Conservation (phyloP, 257 asterid species). For the Salvia miltiorrhiza region DNA sequence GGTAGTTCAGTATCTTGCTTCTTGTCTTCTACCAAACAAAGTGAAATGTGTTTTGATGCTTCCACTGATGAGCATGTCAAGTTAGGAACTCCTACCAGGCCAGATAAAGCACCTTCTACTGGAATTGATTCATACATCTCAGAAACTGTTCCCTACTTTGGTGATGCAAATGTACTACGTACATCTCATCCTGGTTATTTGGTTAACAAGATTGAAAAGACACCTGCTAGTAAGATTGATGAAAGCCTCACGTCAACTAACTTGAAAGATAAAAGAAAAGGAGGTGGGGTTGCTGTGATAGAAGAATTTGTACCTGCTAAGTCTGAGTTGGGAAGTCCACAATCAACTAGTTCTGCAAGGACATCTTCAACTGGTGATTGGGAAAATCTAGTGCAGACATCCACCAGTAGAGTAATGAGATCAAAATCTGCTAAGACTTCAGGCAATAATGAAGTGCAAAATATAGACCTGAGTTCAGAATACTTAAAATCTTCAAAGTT, state of each 20-base stretch:
- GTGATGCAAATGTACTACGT: constrained; percentile 23
- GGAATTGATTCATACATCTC: constrained; percentile 18
- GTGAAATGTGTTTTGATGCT: constrained; percentile 36
- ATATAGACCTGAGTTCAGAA: constrained; percentile 27
- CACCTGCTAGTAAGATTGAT: constrained; percentile 23
- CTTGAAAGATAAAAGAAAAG: constrained; percentile 28
- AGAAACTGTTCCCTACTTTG: constrained; percentile 24
- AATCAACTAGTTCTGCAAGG: constrained; percentile 24
- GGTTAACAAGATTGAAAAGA: constrained; percentile 25
- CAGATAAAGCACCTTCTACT: constrained; percentile 26
- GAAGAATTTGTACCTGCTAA: constrained; percentile 24
- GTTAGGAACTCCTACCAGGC: constrained; percentile 24
- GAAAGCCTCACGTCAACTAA: constrained; percentile 19
- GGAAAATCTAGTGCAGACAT: constrained; percentile 23
- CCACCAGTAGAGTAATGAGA: constrained; percentile 23
- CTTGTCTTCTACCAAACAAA: constrained; percentile 36
- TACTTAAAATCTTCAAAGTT: constrained; percentile 31
- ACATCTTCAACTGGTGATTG: constrained; percentile 21
- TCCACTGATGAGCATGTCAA: constrained; percentile 28
- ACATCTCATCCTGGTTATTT: constrained; percentile 23
- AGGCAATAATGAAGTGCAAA: constrained; percentile 29
- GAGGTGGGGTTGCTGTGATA: constrained; percentile 14
- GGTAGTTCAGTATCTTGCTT: constrained; percentile 35
- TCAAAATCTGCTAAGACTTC: constrained; percentile 27
- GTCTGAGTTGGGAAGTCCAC: constrained; percentile 24